Percentiles rank a stretch among this genome's conserved stretches.
Conservation (phyloP, 169 alveolate genomes). For the Pseudocohnilembus persalinus region DNA sequence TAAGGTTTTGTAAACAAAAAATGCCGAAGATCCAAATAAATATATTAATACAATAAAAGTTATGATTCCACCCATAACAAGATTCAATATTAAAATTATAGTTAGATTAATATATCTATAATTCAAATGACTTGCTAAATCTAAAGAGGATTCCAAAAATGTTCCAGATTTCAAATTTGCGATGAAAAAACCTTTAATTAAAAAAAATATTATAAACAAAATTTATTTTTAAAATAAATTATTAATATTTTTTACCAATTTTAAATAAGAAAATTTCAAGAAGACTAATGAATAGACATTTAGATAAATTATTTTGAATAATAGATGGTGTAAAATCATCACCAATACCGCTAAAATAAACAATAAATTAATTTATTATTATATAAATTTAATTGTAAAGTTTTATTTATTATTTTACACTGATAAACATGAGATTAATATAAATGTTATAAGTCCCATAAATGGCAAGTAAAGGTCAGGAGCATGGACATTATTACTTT, state of each 20-base stretch:
- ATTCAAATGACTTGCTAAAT: slow-evolving; percentile 25
- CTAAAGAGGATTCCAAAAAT: neutral
- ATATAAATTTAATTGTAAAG: no score
- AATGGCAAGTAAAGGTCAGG: slow-evolving; percentile 40
- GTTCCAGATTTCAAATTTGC: neutral
- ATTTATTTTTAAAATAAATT: neutral
- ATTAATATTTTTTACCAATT: slow-evolving; percentile 1
- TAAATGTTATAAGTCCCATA: slow-evolving; percentile 41
- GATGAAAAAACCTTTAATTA: slow-evolving; percentile 1
- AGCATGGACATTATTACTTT: slow-evolving; percentile 30
- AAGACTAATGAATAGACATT: slow-evolving; percentile 7
- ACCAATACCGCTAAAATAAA: slow-evolving; percentile 7
- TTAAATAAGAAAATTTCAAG: slow-evolving; percentile 13
- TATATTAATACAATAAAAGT: slow-evolving; percentile 3
- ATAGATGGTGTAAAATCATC: slow-evolving; percentile 2
- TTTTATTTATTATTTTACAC: neutral
- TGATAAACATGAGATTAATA: slow-evolving; percentile 27
- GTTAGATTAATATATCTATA: slow-evolving; percentile 34
- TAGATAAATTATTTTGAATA: slow-evolving; percentile 8
- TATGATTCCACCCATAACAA: slow-evolving; percentile 12
- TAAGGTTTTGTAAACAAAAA: slow-evolving; percentile 37
- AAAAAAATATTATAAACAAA: neutral
- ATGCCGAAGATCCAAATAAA: slow-evolving; percentile 13
- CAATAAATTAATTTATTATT: neutral
- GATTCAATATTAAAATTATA: slow-evolving; percentile 6